phyloP scores from a whole-genome alignment of 1,284 basidiomycete genomes.

The Schizophyllum commune region DNA sequence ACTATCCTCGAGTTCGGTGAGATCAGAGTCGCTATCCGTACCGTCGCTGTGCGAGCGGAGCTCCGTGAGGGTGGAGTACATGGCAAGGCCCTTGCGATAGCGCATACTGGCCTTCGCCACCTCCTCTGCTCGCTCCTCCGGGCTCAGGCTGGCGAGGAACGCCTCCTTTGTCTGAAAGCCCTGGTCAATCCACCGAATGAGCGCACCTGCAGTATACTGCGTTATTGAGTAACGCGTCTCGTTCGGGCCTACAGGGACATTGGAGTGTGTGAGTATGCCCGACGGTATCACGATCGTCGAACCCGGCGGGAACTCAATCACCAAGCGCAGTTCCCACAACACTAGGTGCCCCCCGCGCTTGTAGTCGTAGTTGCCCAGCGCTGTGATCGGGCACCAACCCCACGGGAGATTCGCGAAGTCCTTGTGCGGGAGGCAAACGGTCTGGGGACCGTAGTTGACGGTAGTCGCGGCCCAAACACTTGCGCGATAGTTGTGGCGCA shows the following conservation, averaged over 20 bases:
- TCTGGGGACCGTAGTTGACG: not conserved
- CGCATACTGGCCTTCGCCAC: too few species aligned
- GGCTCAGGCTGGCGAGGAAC: constrained; percentile 4
- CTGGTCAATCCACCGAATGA: constrained; percentile 5
- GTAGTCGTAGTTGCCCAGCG: not conserved
- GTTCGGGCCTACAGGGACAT: not conserved
- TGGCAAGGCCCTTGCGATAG: too few species aligned
- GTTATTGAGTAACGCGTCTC: constrained; percentile 3
- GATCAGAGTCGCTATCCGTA: too few species aligned
- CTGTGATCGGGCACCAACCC: not conserved
- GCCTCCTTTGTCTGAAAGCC: not conserved
- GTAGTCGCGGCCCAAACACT: not conserved
- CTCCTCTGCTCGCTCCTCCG: not conserved
- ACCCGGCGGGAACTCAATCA: constrained; percentile 1
- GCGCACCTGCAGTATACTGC: constrained; percentile 1
- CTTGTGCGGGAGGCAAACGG: not conserved
- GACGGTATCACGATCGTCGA: not conserved
- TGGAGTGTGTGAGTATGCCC: not conserved
- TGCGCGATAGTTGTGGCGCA: too few species aligned
- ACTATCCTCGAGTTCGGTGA: too few species aligned
- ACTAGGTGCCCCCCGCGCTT: not conserved
- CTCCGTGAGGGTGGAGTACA: not conserved
- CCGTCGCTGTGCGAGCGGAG: not conserved
- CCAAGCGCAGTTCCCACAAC: not conserved
- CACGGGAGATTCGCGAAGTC: not conserved